Evolutionary conservation across 441 rosid genomes (phyloP), one percentile per base, ranked within the genome.

Genomic region (Mallotus japonicus): DNA sequence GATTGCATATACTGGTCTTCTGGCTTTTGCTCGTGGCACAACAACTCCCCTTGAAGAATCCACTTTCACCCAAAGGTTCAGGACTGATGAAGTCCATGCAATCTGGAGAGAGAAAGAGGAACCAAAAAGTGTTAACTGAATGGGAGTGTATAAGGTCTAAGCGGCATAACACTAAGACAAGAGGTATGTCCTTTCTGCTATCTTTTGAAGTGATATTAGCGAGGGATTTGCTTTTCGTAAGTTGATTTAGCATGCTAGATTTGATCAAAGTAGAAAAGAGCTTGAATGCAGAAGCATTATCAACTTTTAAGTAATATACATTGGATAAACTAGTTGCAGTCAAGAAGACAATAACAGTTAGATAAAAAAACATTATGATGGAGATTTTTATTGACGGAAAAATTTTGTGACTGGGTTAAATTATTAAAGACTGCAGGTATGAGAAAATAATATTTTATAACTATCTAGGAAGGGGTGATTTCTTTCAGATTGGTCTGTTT

Each of bases 1-100:
- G 99, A 93, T 93, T 69, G 98, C 99, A 19, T 95, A 90, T 73
- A 91, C 97, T 0, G 98, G 98, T 72, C 90, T 92, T 15, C 87
- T 92, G 0, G 96, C 88, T 10, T 93, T 81, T 79, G 97, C 91
- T 46, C 79, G 90, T 2, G 96, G 96, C 24, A 60, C 28, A 22
- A 72, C 88, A 46, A 95, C 98, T 13, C 93, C 95, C 10, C 72
- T 95, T 0, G 92, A 90, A 85, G 98, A 95, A 34, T 82, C 97
- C 0, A 95, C 95, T 12, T 95, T 95, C 84, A 93, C 98, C 8
- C 98, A 90, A 77, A 77, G 98, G 75, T 95, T 92, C 67, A 82
- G 99, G 3, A 95, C 98, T 0, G 96, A 93, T 53, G 97, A 93
- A 80, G 99, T 95, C 75, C 93, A 88, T 1, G 98, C 97, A 0